Conservation (phyloP, 768 basidiomycete species). For the Termitomyces sp. region DNA sequence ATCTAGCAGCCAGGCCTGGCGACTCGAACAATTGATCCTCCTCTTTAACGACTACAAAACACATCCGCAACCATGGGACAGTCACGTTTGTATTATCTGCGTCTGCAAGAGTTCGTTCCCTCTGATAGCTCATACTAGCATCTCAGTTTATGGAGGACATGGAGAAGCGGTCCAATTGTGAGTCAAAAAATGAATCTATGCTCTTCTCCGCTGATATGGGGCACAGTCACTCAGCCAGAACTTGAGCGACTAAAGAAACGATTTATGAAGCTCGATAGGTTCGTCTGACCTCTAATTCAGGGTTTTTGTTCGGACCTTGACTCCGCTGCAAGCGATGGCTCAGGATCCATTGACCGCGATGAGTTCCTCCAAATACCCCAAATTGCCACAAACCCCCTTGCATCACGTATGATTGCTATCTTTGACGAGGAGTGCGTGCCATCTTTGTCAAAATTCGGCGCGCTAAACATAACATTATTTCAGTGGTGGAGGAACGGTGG, state of each 20-base stretch:
- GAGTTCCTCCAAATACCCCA: conserved; percentile 99
- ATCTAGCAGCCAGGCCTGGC: background rate
- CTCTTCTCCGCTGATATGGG: conserved; percentile 10
- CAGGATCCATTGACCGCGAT: conserved; percentile 96
- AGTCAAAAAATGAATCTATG: conserved; percentile 31
- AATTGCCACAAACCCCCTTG: conserved; percentile 96
- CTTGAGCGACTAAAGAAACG: conserved; percentile 96
- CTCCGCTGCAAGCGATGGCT: conserved; percentile 72
- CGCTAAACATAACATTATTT: conserved; percentile 7
- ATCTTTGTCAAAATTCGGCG: conserved; percentile 4
- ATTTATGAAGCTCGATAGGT: conserved; percentile 99
- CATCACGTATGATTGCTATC: conserved; percentile 98
- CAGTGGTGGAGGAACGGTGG: conserved; percentile 97
- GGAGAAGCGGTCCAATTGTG: conserved; percentile 97
- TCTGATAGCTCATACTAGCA: conserved; percentile 38
- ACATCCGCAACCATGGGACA: conserved; percentile 56
- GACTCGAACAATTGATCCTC: background rate
- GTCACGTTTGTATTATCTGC: conserved; percentile 57
- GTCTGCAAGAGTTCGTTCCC: background rate
- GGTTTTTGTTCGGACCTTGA: background rate
- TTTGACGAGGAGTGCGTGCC: conserved; percentile 95
- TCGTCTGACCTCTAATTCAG: conserved; percentile 1
- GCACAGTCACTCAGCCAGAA: conserved; percentile 88
- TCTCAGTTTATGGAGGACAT: conserved; percentile 98
- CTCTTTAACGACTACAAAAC: conserved; percentile 3